A percentile compares a stretch with the other conserved stretches of the same genome.
Evolutionary conservation across 306 rosid genomes (phyloP).

Genomic region (Quercus aquifolioides): DNA sequence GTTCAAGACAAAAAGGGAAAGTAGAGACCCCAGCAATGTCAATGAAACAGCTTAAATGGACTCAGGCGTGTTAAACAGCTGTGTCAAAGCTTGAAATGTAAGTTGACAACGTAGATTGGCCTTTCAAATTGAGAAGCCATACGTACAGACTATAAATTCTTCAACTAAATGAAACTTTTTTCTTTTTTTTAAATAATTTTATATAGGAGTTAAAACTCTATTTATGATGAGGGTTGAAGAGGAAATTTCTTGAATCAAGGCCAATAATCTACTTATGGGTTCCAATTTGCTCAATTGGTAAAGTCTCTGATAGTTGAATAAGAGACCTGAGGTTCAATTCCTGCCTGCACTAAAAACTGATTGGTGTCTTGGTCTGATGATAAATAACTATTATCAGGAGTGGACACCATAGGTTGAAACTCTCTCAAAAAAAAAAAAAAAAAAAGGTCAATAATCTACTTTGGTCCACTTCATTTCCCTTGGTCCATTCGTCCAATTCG

Average conservation of each 20-base stretch:
- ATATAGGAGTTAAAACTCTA: too few relatives aligned
- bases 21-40: slow-evolving; percentile 78
- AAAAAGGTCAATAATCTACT: too few relatives aligned
- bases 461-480: too few relatives aligned
- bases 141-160: slow-evolving; percentile 59
- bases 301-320: too few relatives aligned
- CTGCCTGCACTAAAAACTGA: too few relatives aligned
- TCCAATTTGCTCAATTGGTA: too few relatives aligned
- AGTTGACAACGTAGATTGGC: slow-evolving; percentile 78
- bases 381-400: too few relatives aligned
- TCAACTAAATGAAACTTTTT: slow-evolving; percentile 63
- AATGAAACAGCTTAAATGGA: slow-evolving; percentile 96
- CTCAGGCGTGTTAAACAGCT: slow-evolving; percentile 87
- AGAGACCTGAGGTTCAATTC: too few relatives aligned
- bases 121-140: slow-evolving; percentile 69
- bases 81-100: slow-evolving; percentile 86
- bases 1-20: slow-evolving; percentile 47
- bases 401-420: too few relatives aligned
- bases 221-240: slow-evolving; percentile 68
- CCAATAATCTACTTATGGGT: slow-evolving; percentile 9
- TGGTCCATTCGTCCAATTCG: too few relatives aligned
- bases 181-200: not conserved
- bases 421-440: too few relatives aligned
- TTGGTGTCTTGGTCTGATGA: too few relatives aligned
- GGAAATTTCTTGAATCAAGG: slow-evolving; percentile 61